Base-by-base conservation (phyloP, 305 asterid species). In the Stenogyne calaminthoides region DNA sequence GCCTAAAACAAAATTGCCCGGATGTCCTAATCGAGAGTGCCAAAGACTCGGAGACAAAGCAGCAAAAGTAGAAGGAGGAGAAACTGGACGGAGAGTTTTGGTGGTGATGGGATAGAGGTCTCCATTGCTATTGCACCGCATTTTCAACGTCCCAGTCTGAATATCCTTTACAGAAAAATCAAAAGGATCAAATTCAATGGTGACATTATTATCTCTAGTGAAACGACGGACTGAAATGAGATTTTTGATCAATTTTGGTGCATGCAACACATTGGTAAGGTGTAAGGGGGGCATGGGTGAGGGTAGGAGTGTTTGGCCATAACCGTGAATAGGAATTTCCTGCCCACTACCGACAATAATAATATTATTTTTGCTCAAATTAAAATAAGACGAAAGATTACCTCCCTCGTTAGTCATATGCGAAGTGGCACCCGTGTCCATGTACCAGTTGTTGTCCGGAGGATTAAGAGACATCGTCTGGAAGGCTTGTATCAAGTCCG, bases 291-390 rank as follows among this genome's bases (percentile, higher is more conserved):
- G 20, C 55, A 49, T 14, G 55, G 55, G 55, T 49, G 55, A 14
- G 55, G 20, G 55, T 3, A 49, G 55, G 20, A 49, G 20, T 1
- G 7, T 49, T 49, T 49, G 55, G 22, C 58, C 58, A 16, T 16
- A 15, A 52, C 58, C 25, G 11, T 52, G 58, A 52, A 52, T 52
- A 16, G 58, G 58, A 16, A 52, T 52, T 52, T 52, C 12, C 58
- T 52, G 58, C 58, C 58, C 58, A 52, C 58, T 52, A 52, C 58
- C 58, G 25, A 52, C 58, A 52, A 52, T 52, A 52, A 52, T 52
- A 52, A 16, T 52, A 15, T 52, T 15, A 18, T 52, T 52, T 16
- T 52, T 52, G 22, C 58, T 52, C 58, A 51, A 51, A 51, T n/a
- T n/a, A 51, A 51, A 51, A 51, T 51, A 51, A 51, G 22, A 51